A percentile compares a stretch with the other conserved stretches of the same genome.
These are phyloP conservation scores for Teratosphaeria zuluensis DNA, from an alignment of 2,329 filamentous ascomycete genomes.

Conservation along the genomic window DNA sequence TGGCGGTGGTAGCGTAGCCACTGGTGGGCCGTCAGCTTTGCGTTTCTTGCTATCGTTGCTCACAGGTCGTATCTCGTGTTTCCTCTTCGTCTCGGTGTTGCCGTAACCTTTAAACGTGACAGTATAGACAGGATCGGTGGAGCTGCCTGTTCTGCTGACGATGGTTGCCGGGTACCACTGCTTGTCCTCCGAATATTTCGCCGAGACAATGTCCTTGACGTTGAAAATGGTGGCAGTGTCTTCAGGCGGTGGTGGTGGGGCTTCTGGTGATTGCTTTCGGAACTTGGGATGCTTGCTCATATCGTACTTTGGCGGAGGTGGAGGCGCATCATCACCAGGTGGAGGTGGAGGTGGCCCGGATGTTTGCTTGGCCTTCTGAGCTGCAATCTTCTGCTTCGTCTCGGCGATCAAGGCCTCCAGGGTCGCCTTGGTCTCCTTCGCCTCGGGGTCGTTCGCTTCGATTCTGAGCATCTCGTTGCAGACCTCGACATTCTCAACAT, in stretches of 20 bases:
- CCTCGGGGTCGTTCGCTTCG: slow-evolving; percentile 69
- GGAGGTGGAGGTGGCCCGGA: slow-evolving; percentile 18
- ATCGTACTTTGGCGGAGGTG: slow-evolving; percentile 19
- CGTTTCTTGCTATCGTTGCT: slow-evolving; percentile 50
- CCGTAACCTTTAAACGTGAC: slow-evolving; percentile 89
- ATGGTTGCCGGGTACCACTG: slow-evolving; percentile 87
- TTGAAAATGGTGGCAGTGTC: slow-evolving; percentile 51
- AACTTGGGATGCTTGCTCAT: slow-evolving; percentile 61
- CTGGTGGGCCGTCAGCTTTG: slow-evolving; percentile 69
- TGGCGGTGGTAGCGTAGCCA: slow-evolving; percentile 26
- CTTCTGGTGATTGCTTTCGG: slow-evolving; percentile 28
- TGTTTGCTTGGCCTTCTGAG: slow-evolving; percentile 39
- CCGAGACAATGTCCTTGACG: slow-evolving; percentile 82
- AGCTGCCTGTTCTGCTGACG: slow-evolving; percentile 84
- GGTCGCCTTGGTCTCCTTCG: slow-evolving; percentile 67
- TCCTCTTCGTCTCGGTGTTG: slow-evolving; percentile 66
- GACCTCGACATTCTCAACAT: slow-evolving; percentile 17
- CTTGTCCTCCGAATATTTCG: slow-evolving; percentile 88
- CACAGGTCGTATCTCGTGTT: slow-evolving; percentile 74
- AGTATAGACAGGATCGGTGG: slow-evolving; percentile 82
- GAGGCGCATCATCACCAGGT: slow-evolving; percentile 27
- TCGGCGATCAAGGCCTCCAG: slow-evolving; percentile 72
- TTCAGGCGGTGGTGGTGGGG: slow-evolving; percentile 27
- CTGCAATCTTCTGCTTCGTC: slow-evolving; percentile 69
- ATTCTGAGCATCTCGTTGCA: slow-evolving; percentile 17